These are phyloP conservation scores for Coemansia sp. DNA, from an alignment of 192 early-diverging fungal genomes.

Conservation along the genomic window DNA sequence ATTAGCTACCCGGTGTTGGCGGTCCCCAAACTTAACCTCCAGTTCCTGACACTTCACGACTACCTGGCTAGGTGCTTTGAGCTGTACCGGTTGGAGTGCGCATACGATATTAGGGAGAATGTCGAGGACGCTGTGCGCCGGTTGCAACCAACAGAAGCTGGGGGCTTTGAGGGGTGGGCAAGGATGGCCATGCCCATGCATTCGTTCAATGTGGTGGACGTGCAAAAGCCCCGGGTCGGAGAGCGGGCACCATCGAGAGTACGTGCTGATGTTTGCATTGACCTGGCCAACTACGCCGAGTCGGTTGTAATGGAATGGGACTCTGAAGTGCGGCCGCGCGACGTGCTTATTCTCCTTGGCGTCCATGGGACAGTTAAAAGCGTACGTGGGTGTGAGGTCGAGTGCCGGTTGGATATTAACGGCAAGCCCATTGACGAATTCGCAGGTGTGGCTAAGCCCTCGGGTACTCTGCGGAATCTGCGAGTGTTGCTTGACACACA, in stretches of 20 bases:
- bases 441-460: conserved; percentile 2
- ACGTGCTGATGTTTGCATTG: conserved; percentile 76
- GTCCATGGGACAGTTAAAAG: conserved; percentile 6
- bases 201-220: conserved; percentile 65
- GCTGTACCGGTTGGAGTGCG: conserved; percentile 80
- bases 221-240: conserved; percentile 50
- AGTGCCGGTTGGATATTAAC: conserved; percentile 70
- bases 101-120: conserved; percentile 83
- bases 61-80: conserved; percentile 86
- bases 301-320: conserved; percentile 89
- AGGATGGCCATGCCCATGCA: conserved; percentile 83
- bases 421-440: conserved; percentile 60
- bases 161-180: conserved; percentile 90
- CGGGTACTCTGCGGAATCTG: conserved; percentile 56
- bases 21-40: conserved; percentile 88
- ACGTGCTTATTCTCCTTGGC: conserved; percentile 85
- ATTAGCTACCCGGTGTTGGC: conserved; percentile 23
- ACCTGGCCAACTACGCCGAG: conserved; percentile 66
- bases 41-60: conserved; percentile 91
- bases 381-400: conserved; percentile 87
- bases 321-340: conserved; percentile 68
- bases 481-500: conserved; percentile 83
- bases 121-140: conserved; percentile 85
- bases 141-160: conserved; percentile 68
- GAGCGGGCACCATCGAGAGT: conserved; percentile 57